Evolutionary conservation across 768 basidiomycete species (phyloP), one percentile per base, ranked within the genome.

Genomic region (Lentinula edodes): DNA sequence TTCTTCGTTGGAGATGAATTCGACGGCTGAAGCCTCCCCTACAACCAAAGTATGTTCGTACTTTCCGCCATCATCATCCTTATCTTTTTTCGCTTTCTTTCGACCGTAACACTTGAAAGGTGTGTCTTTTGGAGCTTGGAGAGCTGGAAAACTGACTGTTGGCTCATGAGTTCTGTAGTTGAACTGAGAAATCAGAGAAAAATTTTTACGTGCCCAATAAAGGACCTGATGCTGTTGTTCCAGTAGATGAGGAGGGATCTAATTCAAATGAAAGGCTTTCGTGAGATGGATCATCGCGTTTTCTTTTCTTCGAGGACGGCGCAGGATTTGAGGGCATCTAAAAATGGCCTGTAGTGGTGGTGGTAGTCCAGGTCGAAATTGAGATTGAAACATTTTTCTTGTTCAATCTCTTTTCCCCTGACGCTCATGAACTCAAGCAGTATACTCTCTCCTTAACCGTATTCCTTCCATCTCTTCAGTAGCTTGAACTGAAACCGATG

Each of bases 21-120:
- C 93, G 52, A 97, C 84, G 18, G 83, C 78, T 34, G 86, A 80
- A n/a, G 91, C 90, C 75, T 96, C 94, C 5, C 90, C 95, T 0
- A 86, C 91, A 23, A 96, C 77, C 13, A 91, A 66, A 9, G 81
- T 67, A n/a, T 75, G 68, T 41, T 70, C 66, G 35, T 69, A 68
- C 9, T 68, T 66, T 4, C 63, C 60, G 18, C 67, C 70, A 23
- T 68, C 66, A 39, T 73, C 70, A 53, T 69, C 63, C 52, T 63
- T 64, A 55, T 61, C 52, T 35, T 68, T 71, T 68, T 76, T 79
- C 60, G 70, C 66, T 64, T 72, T 79, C 56, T 81, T 84, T 48
- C 69, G 75, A 9, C 75, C 71, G 71, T 88, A 92, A 66, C 83
- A 82, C 63, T 77, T 74, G 71, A 92, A 93, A 16, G 84, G 66